phyloP scores from a whole-genome alignment of 257 asterid genomes.

The Petunia axillaris region DNA sequence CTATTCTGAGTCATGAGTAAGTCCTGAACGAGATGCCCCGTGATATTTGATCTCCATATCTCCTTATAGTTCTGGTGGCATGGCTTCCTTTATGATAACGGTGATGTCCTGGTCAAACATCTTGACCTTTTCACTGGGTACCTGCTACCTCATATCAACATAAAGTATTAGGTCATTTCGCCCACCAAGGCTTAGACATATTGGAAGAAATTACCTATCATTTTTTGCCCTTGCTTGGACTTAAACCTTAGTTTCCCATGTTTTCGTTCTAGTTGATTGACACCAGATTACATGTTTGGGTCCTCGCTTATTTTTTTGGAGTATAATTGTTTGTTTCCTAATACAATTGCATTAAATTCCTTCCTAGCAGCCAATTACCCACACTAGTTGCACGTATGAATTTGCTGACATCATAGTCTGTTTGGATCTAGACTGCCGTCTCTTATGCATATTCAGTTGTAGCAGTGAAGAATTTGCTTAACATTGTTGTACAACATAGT shows the following conservation, averaged over 20 bases:
- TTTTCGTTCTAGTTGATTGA: background rate
- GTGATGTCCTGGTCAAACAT: background rate
- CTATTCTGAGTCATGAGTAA: too few species aligned
- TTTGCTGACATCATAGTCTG: background rate
- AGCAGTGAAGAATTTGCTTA: background rate
- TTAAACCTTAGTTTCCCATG: background rate
- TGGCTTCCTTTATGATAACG: background rate
- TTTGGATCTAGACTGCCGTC: background rate
- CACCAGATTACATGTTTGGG: background rate
- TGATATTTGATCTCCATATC: background rate
- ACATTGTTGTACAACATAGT: background rate
- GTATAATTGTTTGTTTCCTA: background rate
- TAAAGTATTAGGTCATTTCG: background rate
- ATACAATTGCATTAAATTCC: background rate
- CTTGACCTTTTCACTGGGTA: background rate
- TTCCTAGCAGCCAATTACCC: background rate
- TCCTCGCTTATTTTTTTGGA: background rate
- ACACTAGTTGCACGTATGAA: background rate
- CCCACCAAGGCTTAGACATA: background rate
- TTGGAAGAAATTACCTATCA: background rate
- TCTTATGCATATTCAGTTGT: background rate
- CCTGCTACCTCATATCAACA: background rate
- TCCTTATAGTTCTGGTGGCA: background rate
- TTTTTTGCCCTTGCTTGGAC: background rate
- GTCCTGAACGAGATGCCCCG: too few species aligned